These are phyloP conservation scores for Entamoeba nuttalli DNA, from an alignment of 208 protist species.

Conservation along the genomic window DNA sequence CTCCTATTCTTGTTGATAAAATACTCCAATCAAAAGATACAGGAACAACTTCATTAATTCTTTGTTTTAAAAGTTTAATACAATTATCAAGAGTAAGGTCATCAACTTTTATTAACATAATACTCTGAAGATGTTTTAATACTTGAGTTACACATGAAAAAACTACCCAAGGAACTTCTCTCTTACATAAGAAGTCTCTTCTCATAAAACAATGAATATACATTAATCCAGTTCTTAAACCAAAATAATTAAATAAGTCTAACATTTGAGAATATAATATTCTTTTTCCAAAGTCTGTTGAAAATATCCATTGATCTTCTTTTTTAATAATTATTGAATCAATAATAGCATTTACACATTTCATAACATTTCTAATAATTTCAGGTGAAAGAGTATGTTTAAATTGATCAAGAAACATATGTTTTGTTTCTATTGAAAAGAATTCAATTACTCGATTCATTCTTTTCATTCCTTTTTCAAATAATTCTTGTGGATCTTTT, in stretches of 20 bases:
- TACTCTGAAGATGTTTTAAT: background rate
- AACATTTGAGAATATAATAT: background rate
- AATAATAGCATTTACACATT: too few relatives aligned
- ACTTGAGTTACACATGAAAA: background rate
- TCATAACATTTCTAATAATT: too few relatives aligned
- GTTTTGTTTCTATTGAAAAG: too few relatives aligned
- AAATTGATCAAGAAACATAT: too few relatives aligned
- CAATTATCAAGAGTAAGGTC: background rate
- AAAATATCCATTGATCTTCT: background rate
- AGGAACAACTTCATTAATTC: background rate
- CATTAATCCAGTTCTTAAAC: background rate
- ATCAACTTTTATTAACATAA: background rate
- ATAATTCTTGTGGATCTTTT: too few relatives aligned
- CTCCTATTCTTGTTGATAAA: background rate
- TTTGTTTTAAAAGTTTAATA: background rate
- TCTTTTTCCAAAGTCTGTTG: background rate
- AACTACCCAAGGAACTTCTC: background rate
- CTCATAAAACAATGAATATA: background rate
- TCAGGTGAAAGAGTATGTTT: too few relatives aligned
- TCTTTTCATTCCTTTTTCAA: too few relatives aligned
- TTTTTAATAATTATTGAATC: background rate
- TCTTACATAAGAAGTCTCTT: background rate
- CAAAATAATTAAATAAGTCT: background rate
- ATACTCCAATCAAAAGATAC: background rate
- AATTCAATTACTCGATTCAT: too few relatives aligned